Conservation (phyloP, 331 rosid genomes). For the Rosa hybrid region DNA sequence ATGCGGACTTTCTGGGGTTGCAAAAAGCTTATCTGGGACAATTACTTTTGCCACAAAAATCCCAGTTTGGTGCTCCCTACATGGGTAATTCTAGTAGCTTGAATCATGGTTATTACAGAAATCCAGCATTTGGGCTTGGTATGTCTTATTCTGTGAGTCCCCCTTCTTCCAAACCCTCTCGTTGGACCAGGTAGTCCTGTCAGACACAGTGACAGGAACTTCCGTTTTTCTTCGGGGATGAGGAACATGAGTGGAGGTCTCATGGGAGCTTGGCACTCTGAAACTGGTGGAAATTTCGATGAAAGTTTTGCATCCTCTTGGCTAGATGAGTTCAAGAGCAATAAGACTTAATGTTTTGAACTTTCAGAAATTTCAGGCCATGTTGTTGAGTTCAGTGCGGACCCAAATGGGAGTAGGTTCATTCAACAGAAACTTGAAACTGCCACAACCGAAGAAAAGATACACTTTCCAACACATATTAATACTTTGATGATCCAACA, state of each 20-base stretch:
- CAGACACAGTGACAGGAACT: constrained; percentile 38
- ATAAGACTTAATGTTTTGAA: constrained; percentile 49
- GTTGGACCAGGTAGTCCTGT: constrained; percentile 49
- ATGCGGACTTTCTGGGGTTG: constrained; percentile 40
- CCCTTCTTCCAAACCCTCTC: constrained; percentile 47
- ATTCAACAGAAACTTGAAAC: constrained; percentile 61
- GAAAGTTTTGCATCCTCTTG: constrained; percentile 47
- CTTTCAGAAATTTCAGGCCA: constrained; percentile 57
- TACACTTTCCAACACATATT: too few species aligned
- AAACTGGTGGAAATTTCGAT: constrained; percentile 45
- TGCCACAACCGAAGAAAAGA: constrained; percentile 52
- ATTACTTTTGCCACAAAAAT: constrained; percentile 41
- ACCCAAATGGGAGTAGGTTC: constrained; percentile 59
- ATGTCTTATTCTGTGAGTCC: constrained; percentile 48
- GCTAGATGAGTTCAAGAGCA: constrained; percentile 51
- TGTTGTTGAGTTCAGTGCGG: constrained; percentile 60
- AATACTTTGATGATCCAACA: too few species aligned
- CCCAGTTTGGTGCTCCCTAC: constrained; percentile 43
- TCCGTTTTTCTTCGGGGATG: constrained; percentile 48
- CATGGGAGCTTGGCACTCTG: constrained; percentile 49
- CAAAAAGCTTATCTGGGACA: constrained; percentile 51
- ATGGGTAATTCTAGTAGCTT: constrained; percentile 43
- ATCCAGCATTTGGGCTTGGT: constrained; percentile 41
- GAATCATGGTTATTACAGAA: constrained; percentile 41
- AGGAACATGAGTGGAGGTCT: constrained; percentile 46